phyloP scores from a whole-genome alignment of 352 stramenopile genomes.

The Phytophthora europaea region DNA sequence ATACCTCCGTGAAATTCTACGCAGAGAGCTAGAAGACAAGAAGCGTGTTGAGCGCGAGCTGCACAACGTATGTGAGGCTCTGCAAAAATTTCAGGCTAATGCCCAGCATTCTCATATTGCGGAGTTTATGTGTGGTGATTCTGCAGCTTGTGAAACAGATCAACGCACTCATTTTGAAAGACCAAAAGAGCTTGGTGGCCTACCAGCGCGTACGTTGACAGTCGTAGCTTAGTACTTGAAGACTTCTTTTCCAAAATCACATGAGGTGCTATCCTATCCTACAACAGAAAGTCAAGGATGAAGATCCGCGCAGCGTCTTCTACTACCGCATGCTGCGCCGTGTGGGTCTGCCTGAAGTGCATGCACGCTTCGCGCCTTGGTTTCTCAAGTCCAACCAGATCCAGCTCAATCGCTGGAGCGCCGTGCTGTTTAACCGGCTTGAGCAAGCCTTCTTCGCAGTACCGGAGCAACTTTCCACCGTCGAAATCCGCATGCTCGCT shows the following conservation, averaged over 20 bases:
- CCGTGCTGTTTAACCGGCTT: constrained; percentile 71
- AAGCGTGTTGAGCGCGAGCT: constrained; percentile 52
- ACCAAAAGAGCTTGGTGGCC: constrained; percentile 54
- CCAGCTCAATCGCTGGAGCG: constrained; percentile 73
- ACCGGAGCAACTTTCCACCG: constrained; percentile 61
- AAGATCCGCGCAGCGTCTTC: constrained; percentile 75
- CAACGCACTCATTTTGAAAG: constrained; percentile 68
- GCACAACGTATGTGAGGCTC: constrained; percentile 39
- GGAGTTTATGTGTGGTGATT: neutral
- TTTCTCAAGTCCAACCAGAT: constrained; percentile 85
- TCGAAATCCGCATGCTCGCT: constrained; percentile 70
- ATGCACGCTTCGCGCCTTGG: constrained; percentile 81
- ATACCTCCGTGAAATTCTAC: constrained; percentile 53
- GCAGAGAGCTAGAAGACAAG: constrained; percentile 49
- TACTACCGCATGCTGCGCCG: constrained; percentile 85
- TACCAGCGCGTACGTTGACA: constrained; percentile 57
- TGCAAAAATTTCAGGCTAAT: neutral
- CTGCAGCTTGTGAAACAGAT: constrained; percentile 78
- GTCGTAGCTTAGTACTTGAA: neutral
- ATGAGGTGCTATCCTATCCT: neutral
- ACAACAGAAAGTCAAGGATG: constrained; percentile 66
- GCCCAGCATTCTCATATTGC: neutral
- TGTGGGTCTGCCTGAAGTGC: constrained; percentile 71
- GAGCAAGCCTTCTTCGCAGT: constrained; percentile 72
- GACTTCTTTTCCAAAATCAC: neutral